Evolutionary conservation across 1,284 basidiomycete genomes (phyloP).

Genomic region (Irpex sp.): DNA sequence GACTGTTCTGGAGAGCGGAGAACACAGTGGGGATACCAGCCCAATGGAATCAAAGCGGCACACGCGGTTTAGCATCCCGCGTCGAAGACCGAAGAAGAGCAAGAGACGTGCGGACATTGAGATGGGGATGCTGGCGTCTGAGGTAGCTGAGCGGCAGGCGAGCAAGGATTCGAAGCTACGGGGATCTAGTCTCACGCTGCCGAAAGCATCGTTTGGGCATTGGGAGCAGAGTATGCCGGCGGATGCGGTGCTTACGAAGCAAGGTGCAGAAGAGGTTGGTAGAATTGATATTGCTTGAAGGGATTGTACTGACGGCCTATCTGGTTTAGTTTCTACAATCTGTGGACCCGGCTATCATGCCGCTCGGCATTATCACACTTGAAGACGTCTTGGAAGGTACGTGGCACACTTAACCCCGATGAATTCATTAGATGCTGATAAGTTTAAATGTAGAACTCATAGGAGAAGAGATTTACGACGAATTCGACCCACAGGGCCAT

Average conservation of each 20-base stretch:
- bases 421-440: background rate
- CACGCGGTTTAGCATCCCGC: constrained; percentile 27
- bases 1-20: constrained; percentile 39
- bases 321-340: constrained; percentile 72
- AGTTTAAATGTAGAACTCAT: constrained; percentile 71
- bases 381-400: constrained; percentile 92
- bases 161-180: constrained; percentile 23
- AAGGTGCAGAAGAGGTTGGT: constrained; percentile 73
- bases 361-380: constrained; percentile 92
- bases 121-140: constrained; percentile 33
- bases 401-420: background rate
- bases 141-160: constrained; percentile 32
- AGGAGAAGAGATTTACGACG: constrained; percentile 92
- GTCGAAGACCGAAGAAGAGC: constrained; percentile 17
- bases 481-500: constrained; percentile 79
- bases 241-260: constrained; percentile 81
- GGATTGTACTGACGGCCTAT: background rate
- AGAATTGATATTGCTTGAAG: background rate
- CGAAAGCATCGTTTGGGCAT: constrained; percentile 31
- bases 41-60: constrained; percentile 16
- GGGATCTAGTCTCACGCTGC: constrained; percentile 37
- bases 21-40: constrained; percentile 31
- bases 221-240: constrained; percentile 88
- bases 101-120: constrained; percentile 44
- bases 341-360: constrained; percentile 80